phyloP scores from a whole-genome alignment of 2,329 filamentous ascomycete species.

The Colletotrichum tropicale region DNA sequence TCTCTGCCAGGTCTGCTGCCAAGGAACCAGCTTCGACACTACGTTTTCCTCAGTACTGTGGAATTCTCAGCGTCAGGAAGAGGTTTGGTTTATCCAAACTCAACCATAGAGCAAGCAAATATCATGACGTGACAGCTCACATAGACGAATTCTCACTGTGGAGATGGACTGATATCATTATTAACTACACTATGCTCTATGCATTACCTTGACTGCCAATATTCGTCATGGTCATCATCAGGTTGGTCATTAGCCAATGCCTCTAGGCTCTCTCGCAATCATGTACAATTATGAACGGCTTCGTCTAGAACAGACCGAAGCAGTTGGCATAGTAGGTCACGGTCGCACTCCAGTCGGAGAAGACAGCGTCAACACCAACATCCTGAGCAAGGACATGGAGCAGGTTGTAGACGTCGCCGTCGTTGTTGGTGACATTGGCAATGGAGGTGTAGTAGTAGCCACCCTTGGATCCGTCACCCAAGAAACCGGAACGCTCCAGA shows the following conservation, averaged over 20 bases:
- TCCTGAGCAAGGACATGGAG: conserved; percentile 67
- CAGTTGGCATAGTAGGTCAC: conserved; percentile 77
- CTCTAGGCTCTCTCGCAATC: background rate
- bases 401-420: conserved; percentile 71
- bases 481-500: conserved; percentile 68
- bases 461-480: conserved; percentile 51
- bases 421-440: conserved; percentile 58
- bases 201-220: background rate
- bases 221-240: background rate
- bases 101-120: background rate
- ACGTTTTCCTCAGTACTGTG: background rate
- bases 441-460: conserved; percentile 64
- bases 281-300: background rate
- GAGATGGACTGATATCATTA: background rate
- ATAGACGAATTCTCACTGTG: background rate
- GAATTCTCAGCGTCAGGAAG: background rate
- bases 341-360: conserved; percentile 73
- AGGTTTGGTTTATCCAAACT: no score
- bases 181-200: background rate
- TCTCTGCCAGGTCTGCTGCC: no score
- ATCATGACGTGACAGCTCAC: background rate
- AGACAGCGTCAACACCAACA: conserved; percentile 66
- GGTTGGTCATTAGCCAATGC: background rate
- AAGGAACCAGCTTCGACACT: no score
- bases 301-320: conserved; percentile 45